Base-by-base conservation (phyloP, 495 filamentous ascomycete species). In the Podospora comata region DNA sequence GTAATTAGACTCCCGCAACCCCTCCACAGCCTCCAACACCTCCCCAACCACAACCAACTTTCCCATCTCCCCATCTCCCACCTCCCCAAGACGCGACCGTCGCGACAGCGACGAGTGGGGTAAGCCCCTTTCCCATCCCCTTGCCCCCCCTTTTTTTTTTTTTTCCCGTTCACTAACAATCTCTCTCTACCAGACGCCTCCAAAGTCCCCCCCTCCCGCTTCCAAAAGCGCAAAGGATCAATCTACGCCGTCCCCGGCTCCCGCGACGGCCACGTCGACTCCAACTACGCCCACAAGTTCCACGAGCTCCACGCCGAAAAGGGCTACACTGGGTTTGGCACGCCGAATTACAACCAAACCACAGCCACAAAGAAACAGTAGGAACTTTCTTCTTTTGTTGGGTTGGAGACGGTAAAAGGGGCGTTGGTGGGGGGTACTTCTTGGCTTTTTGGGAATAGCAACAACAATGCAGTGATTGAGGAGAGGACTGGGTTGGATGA, bases 181-280 rank as follows among this genome's bases (percentile, higher is more conserved):
- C 4, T 68, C 32, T 26, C 39, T 19, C 1, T 20, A 3, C 23
- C 60, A 86, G 84, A 89, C 73, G 86, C 86, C 27, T 80, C 83
- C 70, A 89, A 89, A 76, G 86, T 87, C 3, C 84, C 84, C 4
- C 86, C 86, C 27, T 83, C 79, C 63, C 84, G 84, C 48, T 89
- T 89, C 80, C 86, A 88, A 72, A 86, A 86, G 79, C 81, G 84
- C 74, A 84, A 88, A 77, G 87, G 86, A 64, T 86, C 84, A 74
- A 85, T 88, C 79, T 87, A 85, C 76, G 84, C 85, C 57, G 87
- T 86, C 26, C 87, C 84, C 16, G 72, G 73, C 66, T 85, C 82
- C 27, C 81, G 87, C 62, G 86, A 88, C 73, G 85, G 83, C 48
- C 86, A 87, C 72, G 74, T 87, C 53, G 84, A 85, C 72, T 77